Evolutionary conservation across 2,329 filamentous ascomycete genomes (phyloP).

Genomic region (Corinectria fuckeliana): DNA sequence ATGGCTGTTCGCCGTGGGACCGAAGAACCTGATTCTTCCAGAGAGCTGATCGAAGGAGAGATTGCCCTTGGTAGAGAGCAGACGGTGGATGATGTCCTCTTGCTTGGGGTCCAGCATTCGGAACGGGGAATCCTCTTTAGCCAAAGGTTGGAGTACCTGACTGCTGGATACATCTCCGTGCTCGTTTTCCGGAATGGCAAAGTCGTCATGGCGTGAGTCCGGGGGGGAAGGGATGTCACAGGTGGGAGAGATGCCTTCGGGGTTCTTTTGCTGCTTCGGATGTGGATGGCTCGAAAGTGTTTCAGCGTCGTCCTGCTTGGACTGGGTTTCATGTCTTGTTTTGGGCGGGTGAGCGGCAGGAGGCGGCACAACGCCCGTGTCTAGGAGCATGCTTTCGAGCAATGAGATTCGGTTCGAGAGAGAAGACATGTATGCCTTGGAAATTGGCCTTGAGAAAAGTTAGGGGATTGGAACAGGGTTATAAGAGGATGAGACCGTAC

Average conservation of each 20-base stretch:
- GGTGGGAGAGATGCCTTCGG: slow-evolving; percentile 22
- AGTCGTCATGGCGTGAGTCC: slow-evolving; percentile 44
- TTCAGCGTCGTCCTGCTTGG: slow-evolving; percentile 32
- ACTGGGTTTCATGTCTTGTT: slow-evolving; percentile 49
- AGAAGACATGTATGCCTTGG: slow-evolving; percentile 64
- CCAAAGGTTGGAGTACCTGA: slow-evolving; percentile 29
- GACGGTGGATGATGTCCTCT: slow-evolving; percentile 55
- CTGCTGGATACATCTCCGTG: slow-evolving; percentile 28
- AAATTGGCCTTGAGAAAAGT: slow-evolving; percentile 55
- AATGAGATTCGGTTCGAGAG: slow-evolving; percentile 60
- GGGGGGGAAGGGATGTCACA: slow-evolving; percentile 40
- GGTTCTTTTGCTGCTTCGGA: slow-evolving; percentile 12
- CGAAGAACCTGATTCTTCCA: slow-evolving; percentile 59
- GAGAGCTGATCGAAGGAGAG: slow-evolving; percentile 59
- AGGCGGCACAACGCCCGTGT: slow-evolving; percentile 56
- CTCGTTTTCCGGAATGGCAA: slow-evolving; percentile 36
- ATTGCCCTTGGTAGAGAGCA: slow-evolving; percentile 57
- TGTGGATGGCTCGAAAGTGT: background rate
- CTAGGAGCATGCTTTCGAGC: slow-evolving; percentile 58
- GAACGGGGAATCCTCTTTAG: slow-evolving; percentile 43
- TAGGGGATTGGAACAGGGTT: slow-evolving; percentile 2
- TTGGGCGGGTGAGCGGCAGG: slow-evolving; percentile 61
- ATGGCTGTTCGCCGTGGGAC: slow-evolving; percentile 60
- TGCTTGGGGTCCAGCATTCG: slow-evolving; percentile 49
- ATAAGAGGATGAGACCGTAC: slow-evolving; percentile 40